These are phyloP conservation scores for Metarhizium guizhouense DNA, from an alignment of 2,329 filamentous ascomycete species.

Conservation along the genomic window DNA sequence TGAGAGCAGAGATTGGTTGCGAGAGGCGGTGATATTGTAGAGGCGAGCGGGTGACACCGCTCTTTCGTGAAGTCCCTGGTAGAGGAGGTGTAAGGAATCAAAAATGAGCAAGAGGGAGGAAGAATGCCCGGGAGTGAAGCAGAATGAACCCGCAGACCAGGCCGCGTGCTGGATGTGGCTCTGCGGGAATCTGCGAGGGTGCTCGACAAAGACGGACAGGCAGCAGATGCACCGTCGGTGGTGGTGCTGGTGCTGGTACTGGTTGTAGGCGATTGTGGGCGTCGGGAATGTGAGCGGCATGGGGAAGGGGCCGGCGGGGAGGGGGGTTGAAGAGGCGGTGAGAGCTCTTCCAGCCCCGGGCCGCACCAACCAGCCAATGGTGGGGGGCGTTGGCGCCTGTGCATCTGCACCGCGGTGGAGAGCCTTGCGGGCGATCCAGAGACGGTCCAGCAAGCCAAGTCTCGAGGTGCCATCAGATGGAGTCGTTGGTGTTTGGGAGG, in stretches of 20 bases:
- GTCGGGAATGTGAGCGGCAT: slow-evolving; percentile 6
- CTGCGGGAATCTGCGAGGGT: slow-evolving; percentile 1
- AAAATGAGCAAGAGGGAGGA: background rate
- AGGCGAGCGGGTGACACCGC: slow-evolving; percentile 32
- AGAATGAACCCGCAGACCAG: background rate
- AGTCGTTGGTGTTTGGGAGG: background rate
- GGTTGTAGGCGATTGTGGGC: background rate
- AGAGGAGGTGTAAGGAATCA: slow-evolving; percentile 18
- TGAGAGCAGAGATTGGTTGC: slow-evolving; percentile 21
- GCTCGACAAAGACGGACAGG: slow-evolving; percentile 4
- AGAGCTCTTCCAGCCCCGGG: slow-evolving; percentile 26
- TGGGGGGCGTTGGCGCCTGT: slow-evolving; percentile 19
- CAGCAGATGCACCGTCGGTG: background rate
- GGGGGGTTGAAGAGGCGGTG: slow-evolving; percentile 28
- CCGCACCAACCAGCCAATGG: slow-evolving; percentile 26
- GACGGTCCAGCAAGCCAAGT: background rate
- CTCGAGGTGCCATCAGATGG: background rate
- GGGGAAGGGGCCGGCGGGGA: slow-evolving; percentile 9
- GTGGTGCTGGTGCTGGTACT: no score
- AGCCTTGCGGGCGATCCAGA: slow-evolving; percentile 15
- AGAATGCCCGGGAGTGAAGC: slow-evolving; percentile 1
- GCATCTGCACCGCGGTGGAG: slow-evolving; percentile 20
- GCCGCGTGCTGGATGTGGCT: slow-evolving; percentile 7
- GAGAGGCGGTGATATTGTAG: slow-evolving; percentile 26
- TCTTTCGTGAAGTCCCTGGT: slow-evolving; percentile 29